Evolutionary conservation across 768 basidiomycete genomes (phyloP).

Genomic region (Xanthoconium purpureum): DNA sequence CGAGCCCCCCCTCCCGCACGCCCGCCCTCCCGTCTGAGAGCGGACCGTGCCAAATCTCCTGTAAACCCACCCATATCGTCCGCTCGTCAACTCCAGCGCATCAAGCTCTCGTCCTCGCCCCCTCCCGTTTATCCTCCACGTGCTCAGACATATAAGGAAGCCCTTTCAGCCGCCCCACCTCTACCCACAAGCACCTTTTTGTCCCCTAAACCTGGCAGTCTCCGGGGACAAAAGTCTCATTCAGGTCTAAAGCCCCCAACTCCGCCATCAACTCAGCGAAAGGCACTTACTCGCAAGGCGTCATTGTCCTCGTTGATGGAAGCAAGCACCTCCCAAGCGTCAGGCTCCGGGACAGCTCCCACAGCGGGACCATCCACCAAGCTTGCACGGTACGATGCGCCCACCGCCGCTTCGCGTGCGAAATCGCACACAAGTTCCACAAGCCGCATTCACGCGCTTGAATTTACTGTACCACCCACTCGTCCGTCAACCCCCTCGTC

Average conservation of each 20-base stretch:
- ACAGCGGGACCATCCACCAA: constrained; percentile 37
- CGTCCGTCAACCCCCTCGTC: constrained; percentile 79
- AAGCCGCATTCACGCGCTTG: constrained; percentile 53
- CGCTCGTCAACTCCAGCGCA: constrained; percentile 61
- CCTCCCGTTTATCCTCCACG: constrained; percentile 52
- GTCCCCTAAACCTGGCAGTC: constrained; percentile 65
- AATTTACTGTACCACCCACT: constrained; percentile 71
- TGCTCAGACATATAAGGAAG: constrained; percentile 57
- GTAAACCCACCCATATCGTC: constrained; percentile 68
- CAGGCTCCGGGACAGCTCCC: constrained; percentile 47
- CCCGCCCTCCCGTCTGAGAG: constrained; percentile 61
- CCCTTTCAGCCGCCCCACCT: constrained; percentile 49
- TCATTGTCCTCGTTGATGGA: constrained; percentile 76
- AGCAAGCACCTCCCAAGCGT: constrained; percentile 50
- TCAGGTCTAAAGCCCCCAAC: constrained; percentile 75
- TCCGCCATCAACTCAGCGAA: constrained; percentile 60
- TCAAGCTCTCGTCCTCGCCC: constrained; percentile 68
- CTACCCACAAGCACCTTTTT: constrained; percentile 55
- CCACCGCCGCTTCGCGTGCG: constrained; percentile 79
- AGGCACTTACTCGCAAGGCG: constrained; percentile 65
- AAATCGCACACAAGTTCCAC: constrained; percentile 67
- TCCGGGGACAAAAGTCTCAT: constrained; percentile 83
- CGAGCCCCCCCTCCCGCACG: constrained; percentile 47
- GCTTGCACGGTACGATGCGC: constrained; percentile 62
- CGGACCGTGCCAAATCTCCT: constrained; percentile 71